Evolutionary conservation across 805 yeast genomes (phyloP), one percentile per base, ranked within the genome.

Genomic region (Candida fluviatilis): DNA sequence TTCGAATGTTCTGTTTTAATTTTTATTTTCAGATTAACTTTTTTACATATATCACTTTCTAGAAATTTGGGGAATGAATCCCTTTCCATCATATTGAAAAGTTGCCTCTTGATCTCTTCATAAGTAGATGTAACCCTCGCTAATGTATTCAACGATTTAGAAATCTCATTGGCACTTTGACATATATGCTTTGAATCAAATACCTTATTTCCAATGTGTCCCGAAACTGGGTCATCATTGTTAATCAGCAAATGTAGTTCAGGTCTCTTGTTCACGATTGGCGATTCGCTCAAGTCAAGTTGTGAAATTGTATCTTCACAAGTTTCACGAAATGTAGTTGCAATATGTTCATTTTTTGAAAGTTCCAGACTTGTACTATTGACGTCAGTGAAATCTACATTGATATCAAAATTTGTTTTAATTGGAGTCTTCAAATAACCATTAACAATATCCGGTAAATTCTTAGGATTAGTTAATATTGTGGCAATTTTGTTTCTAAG

Each of bases 1-100:
- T 10, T 21, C n/a, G 17, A n/a, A 18, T 19, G 35, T 18, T 32
- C 15, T 34, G 24, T 23, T 4, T 23, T 15, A 5, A 24, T 21
- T 19, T 15, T 29, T 11, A 35, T n/a, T 15, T 29, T 28, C n/a
- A 10, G 21, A 30, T 28, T 18, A 4, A 30, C 17, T 33, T 19
- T 30, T 25, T 19, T 36, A 18, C 39, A 31, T 12, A 51, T 41
- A 17, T 46, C 55, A 36, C 66, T 57, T 13, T 41, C 47, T 26
- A 81, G 41, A 47, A 86, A 85, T 54, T 84, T 85, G 2, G 84
- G 84, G 28, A 82, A 68, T 5, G 93, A 83, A 59, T 86, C 95
- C 25, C 58, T 69, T 47, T 82, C 84, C 83, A 86, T 78, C 58
- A 86, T 58, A 30, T 66, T 60, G 47, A 72, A 73, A 36, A 83